These are phyloP conservation scores for Sarocladium oryzae DNA, from an alignment of 2,329 filamentous ascomycete genomes.

Conservation along the genomic window DNA sequence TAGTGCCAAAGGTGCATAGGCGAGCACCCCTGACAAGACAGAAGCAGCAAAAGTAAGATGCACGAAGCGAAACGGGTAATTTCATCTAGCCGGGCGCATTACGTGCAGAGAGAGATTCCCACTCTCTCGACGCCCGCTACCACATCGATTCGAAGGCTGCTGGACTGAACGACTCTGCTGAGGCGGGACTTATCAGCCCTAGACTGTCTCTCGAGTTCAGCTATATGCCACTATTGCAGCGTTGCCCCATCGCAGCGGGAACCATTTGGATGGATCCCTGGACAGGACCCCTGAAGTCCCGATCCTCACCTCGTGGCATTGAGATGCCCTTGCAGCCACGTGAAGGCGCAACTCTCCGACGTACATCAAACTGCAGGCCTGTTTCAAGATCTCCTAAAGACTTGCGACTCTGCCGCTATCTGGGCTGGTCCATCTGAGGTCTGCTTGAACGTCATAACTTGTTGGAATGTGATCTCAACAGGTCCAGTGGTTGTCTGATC, in stretches of 20 bases:
- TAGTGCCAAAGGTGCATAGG: not conserved
- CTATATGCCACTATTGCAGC: not conserved
- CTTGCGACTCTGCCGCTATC: no score
- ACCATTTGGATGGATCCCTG: not conserved
- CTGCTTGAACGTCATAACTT: no score
- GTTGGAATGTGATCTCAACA: no score
- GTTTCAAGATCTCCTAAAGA: no score
- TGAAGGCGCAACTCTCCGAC: slow-evolving; percentile 3
- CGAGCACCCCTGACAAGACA: not conserved
- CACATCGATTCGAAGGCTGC: no score
- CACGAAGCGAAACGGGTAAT: not conserved
- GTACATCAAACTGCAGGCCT: not conserved
- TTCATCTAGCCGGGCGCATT: not conserved
- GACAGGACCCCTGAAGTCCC: not conserved
- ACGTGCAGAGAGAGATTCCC: not conserved
- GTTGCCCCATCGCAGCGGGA: not conserved
- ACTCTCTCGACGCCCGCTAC: no score
- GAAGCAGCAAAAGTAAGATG: no score
- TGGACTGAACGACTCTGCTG: no score
- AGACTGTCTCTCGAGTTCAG: not conserved
- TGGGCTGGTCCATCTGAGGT: no score
- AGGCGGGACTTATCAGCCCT: no score
- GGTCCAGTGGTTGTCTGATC: no score
- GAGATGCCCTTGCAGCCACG: slow-evolving; percentile 1
- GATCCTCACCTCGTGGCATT: not conserved